Percentiles rank a stretch among this genome's conserved stretches.
Conservation (phyloP, 192 early-diverging fungal genomes). For the Backusella parvicylindrica region DNA sequence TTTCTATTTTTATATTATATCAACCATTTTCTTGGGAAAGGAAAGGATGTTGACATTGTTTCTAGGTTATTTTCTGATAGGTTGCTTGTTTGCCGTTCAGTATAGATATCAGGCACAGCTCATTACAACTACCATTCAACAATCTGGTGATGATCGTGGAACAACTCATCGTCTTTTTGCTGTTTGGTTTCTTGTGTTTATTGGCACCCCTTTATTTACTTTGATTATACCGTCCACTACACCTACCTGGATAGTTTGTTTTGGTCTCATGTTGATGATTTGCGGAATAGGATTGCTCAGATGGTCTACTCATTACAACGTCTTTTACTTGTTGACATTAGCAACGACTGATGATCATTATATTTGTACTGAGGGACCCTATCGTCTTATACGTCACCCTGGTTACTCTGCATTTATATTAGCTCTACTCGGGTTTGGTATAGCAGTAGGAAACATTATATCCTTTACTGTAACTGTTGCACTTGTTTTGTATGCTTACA, state of each 20-base stretch:
- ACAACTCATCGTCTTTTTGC: neutral
- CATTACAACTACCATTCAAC: conserved; percentile 2
- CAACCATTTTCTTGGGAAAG: neutral
- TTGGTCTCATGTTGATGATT: conserved; percentile 24
- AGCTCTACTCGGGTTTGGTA: conserved; percentile 26
- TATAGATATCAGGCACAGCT: neutral
- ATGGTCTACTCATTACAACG: conserved; percentile 29
- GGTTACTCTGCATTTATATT: conserved; percentile 26
- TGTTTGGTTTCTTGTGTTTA: neutral
- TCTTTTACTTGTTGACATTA: conserved; percentile 25
- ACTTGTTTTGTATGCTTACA: conserved; percentile 8
- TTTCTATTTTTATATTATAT: neutral
- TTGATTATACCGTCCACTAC: neutral
- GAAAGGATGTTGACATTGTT: neutral
- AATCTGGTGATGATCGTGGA: conserved; percentile 21
- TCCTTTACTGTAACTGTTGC: neutral
- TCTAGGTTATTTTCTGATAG: neutral
- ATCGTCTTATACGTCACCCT: conserved; percentile 33
- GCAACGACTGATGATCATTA: conserved; percentile 25
- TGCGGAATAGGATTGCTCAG: conserved; percentile 14
- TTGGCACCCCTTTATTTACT: neutral
- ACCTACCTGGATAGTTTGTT: conserved; percentile 9
- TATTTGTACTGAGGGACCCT: conserved; percentile 25
- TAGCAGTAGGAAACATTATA: conserved; percentile 13
- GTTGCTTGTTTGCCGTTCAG: neutral